These are phyloP conservation scores for Paracamarosporium sp. DNA, from an alignment of 2,329 filamentous ascomycete species.

Conservation along the genomic window DNA sequence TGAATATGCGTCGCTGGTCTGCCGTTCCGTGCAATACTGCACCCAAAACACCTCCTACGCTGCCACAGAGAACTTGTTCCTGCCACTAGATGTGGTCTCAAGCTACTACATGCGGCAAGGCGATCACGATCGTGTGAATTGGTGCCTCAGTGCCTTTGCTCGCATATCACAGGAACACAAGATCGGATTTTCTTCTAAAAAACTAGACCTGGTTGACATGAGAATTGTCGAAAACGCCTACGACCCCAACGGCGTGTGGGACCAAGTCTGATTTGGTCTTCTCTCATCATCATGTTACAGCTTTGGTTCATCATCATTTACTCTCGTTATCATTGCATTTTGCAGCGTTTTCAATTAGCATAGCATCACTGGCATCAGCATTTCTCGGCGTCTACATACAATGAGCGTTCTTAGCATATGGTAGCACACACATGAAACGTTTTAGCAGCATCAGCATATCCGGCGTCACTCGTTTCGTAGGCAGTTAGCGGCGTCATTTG, in stretches of 20 bases:
- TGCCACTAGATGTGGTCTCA: slow-evolving; percentile 19
- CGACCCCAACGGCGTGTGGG: slow-evolving; percentile 1
- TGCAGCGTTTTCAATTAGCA: not conserved
- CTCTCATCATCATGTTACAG: too few species aligned
- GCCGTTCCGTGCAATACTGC: slow-evolving; percentile 27
- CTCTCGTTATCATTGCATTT: not conserved
- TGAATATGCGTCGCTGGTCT: slow-evolving; percentile 25
- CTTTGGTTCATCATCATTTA: not conserved
- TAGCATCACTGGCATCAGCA: slow-evolving; percentile 2
- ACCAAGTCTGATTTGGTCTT: not conserved
- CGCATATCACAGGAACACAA: slow-evolving; percentile 21
- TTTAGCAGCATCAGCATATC: not conserved
- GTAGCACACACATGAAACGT: not conserved
- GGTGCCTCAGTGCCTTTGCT: slow-evolving; percentile 19
- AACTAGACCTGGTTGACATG: slow-evolving; percentile 4
- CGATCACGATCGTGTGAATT: slow-evolving; percentile 19
- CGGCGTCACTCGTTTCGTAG: slow-evolving; percentile 2
- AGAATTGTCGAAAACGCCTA: not conserved
- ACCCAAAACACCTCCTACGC: slow-evolving; percentile 20
- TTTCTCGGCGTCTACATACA: slow-evolving; percentile 1
- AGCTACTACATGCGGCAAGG: slow-evolving; percentile 18
- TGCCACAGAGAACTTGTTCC: slow-evolving; percentile 24
- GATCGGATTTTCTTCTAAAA: slow-evolving; percentile 13
- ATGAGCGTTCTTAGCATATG: not conserved
- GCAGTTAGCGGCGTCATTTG: not conserved